Base-by-base conservation (phyloP, 495 filamentous ascomycete genomes). In the Achaetomiella virescens region DNA sequence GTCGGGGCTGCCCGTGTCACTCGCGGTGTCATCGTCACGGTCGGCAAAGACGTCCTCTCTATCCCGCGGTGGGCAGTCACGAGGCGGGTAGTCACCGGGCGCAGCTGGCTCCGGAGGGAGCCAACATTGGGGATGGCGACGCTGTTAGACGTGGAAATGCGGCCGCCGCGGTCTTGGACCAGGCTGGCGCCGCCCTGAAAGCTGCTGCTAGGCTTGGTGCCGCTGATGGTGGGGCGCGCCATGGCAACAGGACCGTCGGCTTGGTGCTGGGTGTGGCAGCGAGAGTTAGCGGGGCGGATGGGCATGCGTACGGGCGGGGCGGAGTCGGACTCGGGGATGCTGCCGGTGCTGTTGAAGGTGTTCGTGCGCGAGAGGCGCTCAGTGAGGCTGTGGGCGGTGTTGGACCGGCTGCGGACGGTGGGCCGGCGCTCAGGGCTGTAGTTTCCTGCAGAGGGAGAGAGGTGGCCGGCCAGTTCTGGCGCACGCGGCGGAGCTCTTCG, bases 11-110 rank as follows among this genome's bases (percentile, higher is more conserved):
- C 72, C 75, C 40, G 69, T 75, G 38, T 76, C 81, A 54, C 80
- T 78, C 48, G 75, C 74, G 24, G 81, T 79, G 44, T 85, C 81
- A 52, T 88, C 85, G 24, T 80, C 81, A 17, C 74, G 72, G 59
- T 90, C 87, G 24, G 72, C 78, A 57, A 88, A 87, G 0, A 84
- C 76, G 58, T 88, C 81, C 18, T 72, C 74, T n/a, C 20, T 73
- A 18, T 2, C 22, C 10, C 6, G 17, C 10, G 25, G n/a, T 10
- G 18, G 49, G 67, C 66, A 29, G 36, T 73, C 37, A 68, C 64
- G 24, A 72, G 68, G 38, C 68, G 64, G 66, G 57, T 70, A 33
- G n/a, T n/a, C n/a, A 77, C 66, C 0, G 73, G 74, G 14, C 73
- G 72, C 42, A 74, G 64, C 54, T 73, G 73, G 15, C 65, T 65